Conservation (phyloP, 495 filamentous ascomycete genomes). For the Rostrohypoxylon terebratum region DNA sequence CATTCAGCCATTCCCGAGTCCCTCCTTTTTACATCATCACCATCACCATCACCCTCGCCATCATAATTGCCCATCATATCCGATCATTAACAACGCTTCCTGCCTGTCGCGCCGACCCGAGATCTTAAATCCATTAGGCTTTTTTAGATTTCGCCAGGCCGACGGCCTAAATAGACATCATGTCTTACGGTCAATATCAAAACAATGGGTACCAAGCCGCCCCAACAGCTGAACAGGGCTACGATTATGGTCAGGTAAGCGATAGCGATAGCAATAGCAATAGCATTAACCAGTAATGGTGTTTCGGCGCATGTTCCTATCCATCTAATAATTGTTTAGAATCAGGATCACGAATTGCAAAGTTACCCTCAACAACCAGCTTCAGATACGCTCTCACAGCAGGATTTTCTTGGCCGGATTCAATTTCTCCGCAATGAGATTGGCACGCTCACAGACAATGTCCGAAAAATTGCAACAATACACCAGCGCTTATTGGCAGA, state of each 20-base stretch:
- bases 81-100: constrained; percentile 17
- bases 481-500: constrained; percentile 71
- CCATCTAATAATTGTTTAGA: constrained; percentile 39
- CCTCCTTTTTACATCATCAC: constrained; percentile 24
- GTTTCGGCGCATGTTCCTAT: not conserved
- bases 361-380: constrained; percentile 48
- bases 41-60: constrained; percentile 15
- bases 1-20: not conserved
- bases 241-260: constrained; percentile 54
- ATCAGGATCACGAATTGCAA: constrained; percentile 59
- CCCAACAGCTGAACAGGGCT: constrained; percentile 60
- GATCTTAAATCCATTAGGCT: constrained; percentile 5
- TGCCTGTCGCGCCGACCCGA: constrained; percentile 2
- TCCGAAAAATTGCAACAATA: constrained; percentile 67
- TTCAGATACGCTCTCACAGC: constrained; percentile 57
- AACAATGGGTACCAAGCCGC: constrained; percentile 58
- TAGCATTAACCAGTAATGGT: not conserved
- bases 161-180: constrained; percentile 43
- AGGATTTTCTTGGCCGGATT: constrained; percentile 71
- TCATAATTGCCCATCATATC: constrained; percentile 21
- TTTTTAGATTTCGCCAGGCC: constrained; percentile 31
- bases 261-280: constrained; percentile 2
- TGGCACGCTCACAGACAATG: constrained; percentile 63
- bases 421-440: constrained; percentile 69
- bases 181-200: constrained; percentile 58